Base-by-base conservation (phyloP, 441 rosid species). In the Gossypium aridum region DNA sequence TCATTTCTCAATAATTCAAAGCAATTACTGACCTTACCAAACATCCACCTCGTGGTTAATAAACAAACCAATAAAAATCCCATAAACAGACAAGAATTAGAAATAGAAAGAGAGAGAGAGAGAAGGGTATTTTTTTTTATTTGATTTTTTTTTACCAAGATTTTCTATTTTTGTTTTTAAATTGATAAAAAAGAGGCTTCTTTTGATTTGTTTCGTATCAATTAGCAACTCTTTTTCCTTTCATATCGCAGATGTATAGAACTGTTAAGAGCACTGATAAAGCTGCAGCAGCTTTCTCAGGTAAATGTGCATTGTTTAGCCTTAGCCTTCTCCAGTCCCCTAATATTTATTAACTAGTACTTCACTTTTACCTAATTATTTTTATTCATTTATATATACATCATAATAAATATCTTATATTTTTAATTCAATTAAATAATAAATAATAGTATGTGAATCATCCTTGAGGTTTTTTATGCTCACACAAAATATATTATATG, bases 231-330 rank as follows among this genome's bases (percentile, higher is more conserved):
- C 43, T 34, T 34, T 34, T 34, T 34, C 43, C 43, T 34, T 34
- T 34, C 43, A 34, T 34, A 55, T 74, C 63, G 68, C 81, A 84
- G 87, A 84, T 84, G 87, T 84, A 80, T 72, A 80, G 87, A 79
- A 84, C 85, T 57, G 83, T 84, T 31, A 84, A 81, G 79, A 78
- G 80, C 76, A 81, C 83, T 37, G 84, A 82, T 73, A 82, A 75
- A 19, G 78, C 84, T 28, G 78, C 80, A 31, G 82, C 83, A 34
- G 43, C 43, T 74, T 80, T 82, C 39, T 74, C 83, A 64, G 86
- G 86, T 83, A 83, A 75, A 39, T 68, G 43, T 64, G 26, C 31
- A 53, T 53, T 78, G 66, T 57, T 53, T 54, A 53, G 20, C 49
- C 23, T 51, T 51, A 51, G 55, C 55, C 6, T 51, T 51, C 17